Evolutionary conservation across 2,329 filamentous ascomycete genomes (phyloP).

Genomic region (Fusarium mangiferae): DNA sequence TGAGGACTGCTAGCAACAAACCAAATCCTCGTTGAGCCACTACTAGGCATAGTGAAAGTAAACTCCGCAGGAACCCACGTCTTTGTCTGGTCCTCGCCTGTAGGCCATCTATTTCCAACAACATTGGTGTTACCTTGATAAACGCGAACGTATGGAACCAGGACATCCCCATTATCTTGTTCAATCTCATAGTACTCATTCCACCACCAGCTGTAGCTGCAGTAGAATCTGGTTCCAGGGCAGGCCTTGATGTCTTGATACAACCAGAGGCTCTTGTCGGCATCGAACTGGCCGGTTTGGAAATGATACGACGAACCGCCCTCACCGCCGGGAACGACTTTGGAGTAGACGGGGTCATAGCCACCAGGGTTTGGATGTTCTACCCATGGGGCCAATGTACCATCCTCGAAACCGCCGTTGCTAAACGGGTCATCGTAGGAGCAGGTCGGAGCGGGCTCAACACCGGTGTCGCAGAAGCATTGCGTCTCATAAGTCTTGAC

Average conservation of each 20-base stretch:
- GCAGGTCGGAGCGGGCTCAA: background rate
- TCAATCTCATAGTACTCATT: background rate
- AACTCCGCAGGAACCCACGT: background rate
- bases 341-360: background rate
- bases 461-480: too few species aligned
- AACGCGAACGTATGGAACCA: slow-evolving; percentile 9
- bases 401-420: background rate
- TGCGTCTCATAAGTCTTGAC: too few species aligned
- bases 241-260: slow-evolving; percentile 9
- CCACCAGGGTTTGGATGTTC: background rate
- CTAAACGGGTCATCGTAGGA: background rate
- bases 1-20: slow-evolving; percentile 16
- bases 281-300: slow-evolving; percentile 3
- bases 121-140: background rate
- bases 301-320: background rate
- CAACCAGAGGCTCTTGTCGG: background rate
- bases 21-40: slow-evolving; percentile 2
- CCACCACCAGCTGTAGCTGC: slow-evolving; percentile 1
- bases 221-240: background rate
- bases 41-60: background rate
- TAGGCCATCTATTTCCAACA: background rate
- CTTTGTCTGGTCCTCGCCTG: background rate
- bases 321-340: background rate
- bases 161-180: fast-evolving
- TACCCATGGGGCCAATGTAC: background rate